Base-by-base conservation (phyloP, 164 flowering plant genomes). In the Paratinospora sagittata region DNA sequence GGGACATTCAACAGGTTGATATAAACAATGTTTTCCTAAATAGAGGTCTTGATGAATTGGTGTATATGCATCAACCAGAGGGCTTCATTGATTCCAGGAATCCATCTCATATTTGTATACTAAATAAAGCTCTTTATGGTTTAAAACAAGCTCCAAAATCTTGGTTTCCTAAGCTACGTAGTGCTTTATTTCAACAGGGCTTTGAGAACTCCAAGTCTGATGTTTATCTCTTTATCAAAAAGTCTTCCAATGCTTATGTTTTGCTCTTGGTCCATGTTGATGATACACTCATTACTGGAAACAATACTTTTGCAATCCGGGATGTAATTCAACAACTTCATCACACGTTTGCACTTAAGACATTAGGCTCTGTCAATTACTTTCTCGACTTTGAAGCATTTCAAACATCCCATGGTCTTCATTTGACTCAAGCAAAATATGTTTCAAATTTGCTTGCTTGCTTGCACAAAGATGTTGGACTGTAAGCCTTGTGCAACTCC, bases 111-210 rank as follows among this genome's bases (percentile, higher is more conserved):
- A 4, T 30, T 1, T 30, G 34, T 4, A 30, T 1, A 4, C 4
- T 37, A 3, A 66, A 8, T 9, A 68, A 47, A 7, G 23, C 70
- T 11, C 23, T 68, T 2, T 71, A 71, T 43, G 73, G 61, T 7
- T 41, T 71, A 10, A 71, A 71, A 63, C 73, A 63, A 43, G 67
- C 73, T 2, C 73, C 73, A 27, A 63, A 67, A 41, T 55, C 68
- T 3, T 71, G 67, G 73, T 71, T 36, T 71, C 23, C 63, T 0
- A 21, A n/a, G 27, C 30, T 71, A 0, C 63, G 66, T 5, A 11
- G 4, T 5, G 39, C 43, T 14, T 13, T 62, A 5, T 0, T 70
- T 1, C 0, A 10, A 17, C 14, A 41, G 37, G 57, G 41, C 3
- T 71, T 71, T 24, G 0, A 0, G 0, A 63, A 3, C 37, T 24